Evolutionary conservation across 2,329 filamentous ascomycete species (phyloP).

Genomic region (Fusarium subtropicale): DNA sequence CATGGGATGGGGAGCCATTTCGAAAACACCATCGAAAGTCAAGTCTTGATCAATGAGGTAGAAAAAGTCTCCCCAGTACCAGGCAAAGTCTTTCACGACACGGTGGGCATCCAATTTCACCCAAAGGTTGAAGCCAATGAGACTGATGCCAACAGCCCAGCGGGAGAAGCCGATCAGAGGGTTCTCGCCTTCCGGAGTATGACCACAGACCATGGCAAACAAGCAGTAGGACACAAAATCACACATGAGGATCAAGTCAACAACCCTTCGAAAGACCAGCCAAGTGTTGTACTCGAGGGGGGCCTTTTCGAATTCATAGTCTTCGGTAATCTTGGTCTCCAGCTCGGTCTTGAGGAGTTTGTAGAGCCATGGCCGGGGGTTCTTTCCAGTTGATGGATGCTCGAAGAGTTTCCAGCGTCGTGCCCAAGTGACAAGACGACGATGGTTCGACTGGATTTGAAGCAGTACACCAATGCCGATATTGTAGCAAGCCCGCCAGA

Average conservation of each 20-base stretch:
- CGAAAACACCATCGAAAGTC: slow-evolving; percentile 98
- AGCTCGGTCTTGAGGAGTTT: slow-evolving; percentile 86
- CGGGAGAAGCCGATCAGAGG: slow-evolving; percentile 75
- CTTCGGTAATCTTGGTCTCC: slow-evolving; percentile 91
- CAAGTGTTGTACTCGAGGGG: slow-evolving; percentile 99
- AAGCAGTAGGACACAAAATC: slow-evolving; percentile 98
- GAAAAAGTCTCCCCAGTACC: slow-evolving; percentile 99
- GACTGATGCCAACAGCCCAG: slow-evolving; percentile 80
- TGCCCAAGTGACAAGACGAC: slow-evolving; percentile 87
- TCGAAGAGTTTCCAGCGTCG: slow-evolving; percentile 88
- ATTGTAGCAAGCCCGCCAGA: slow-evolving; percentile 95
- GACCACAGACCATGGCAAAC: slow-evolving; percentile 89
- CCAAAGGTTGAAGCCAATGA: slow-evolving; percentile 97
- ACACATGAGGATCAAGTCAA: slow-evolving; percentile 98
- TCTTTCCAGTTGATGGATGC: slow-evolving; percentile 80
- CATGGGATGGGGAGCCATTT: slow-evolving; percentile 99
- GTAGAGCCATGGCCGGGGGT: slow-evolving; percentile 86
- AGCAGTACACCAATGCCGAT: slow-evolving; percentile 91
- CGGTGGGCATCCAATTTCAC: slow-evolving; percentile 98
- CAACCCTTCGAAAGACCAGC: slow-evolving; percentile 93
- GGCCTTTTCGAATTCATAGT: slow-evolving; percentile 93
- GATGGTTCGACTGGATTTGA: slow-evolving; percentile 89
- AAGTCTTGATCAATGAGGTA: slow-evolving; percentile 97
- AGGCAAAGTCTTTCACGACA: slow-evolving; percentile 98
- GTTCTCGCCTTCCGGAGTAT: slow-evolving; percentile 78